Percentiles rank a stretch among this genome's conserved stretches.
Evolutionary conservation across 768 basidiomycete genomes (phyloP).

Genomic region (Mycena chlorophos): DNA sequence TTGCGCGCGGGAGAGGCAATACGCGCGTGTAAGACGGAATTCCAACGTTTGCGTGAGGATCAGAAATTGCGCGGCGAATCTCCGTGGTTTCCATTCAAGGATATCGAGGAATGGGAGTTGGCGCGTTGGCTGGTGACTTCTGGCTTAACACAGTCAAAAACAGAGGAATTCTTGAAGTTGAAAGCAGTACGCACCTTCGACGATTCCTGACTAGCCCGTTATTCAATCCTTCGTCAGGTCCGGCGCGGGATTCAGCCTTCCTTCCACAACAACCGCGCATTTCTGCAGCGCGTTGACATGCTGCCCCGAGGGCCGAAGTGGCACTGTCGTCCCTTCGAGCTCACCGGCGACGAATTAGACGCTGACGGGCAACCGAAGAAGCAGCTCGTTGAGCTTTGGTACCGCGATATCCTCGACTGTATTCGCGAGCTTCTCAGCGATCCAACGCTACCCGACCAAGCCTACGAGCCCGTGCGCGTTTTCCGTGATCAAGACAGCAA

Average conservation of each 20-base stretch:
- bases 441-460: slow-evolving; percentile 24
- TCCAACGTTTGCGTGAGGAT: slow-evolving; percentile 9
- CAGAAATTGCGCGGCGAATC: slow-evolving; percentile 9
- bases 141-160: slow-evolving; percentile 26
- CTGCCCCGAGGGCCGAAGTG: slow-evolving; percentile 23
- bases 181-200: not conserved
- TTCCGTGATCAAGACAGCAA: not conserved
- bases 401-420: slow-evolving; percentile 24
- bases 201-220: not conserved
- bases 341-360: slow-evolving; percentile 20
- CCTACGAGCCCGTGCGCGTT: slow-evolving; percentile 29
- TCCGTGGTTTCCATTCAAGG: slow-evolving; percentile 29
- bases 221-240: not conserved
- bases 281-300: slow-evolving; percentile 23
- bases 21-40: slow-evolving; percentile 9
- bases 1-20: no score
- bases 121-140: slow-evolving; percentile 30
- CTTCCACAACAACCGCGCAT: not conserved
- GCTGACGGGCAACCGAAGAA: slow-evolving; percentile 1
- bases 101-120: slow-evolving; percentile 31
- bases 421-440: slow-evolving; percentile 26
- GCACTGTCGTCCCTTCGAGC: slow-evolving; percentile 20
- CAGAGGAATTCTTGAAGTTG: slow-evolving; percentile 32
- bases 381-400: slow-evolving; percentile 28
- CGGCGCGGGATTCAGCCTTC: not conserved